Evolutionary conservation across 2,329 filamentous ascomycete genomes (phyloP), one percentile per base, ranked within the genome.

Genomic region (Penicillium sp.): DNA sequence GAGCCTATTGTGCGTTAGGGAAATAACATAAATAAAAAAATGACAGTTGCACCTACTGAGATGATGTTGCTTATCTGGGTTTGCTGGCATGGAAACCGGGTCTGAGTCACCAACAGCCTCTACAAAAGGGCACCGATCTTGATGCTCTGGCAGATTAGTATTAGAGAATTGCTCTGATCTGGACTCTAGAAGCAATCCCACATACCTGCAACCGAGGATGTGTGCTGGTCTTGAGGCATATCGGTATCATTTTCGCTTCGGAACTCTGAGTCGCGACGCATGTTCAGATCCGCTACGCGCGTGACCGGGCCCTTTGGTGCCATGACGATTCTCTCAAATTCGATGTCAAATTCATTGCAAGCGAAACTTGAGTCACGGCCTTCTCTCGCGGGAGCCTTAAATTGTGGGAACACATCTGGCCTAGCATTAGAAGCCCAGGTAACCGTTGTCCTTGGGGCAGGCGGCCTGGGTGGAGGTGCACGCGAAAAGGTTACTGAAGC

Each of bases 261-360:
- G 22, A 48, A 11, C 22, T 10, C 45, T 11, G 4, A 28, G 22
- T 48, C 22, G 22, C 22, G 22, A 48, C 16, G 3, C 3, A 48
- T 14, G 22, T 14, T 11, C 45, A 48, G 22, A 48, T 28, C 45
- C 13, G 45, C 45, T 25, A 28, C 45, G 3, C 43, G 52, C 37
- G n/a, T 37, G 52, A n/a, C 45, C 33, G 22, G 35, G 35, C 35
- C 35, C 28, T 28, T 59, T 45, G 52, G 6, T 13, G 13, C 14
- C 52, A 26, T 55, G 43, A 26, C 37, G 30, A 48, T 48, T 25
- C 52, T 55, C 52, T 51, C 57, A 42, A 59, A 43, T 35, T 59
- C 52, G 45, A 55, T 55, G 52, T 59, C 57, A 42, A 59, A 59
- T 55, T 59, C 57, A 51, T 30, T 59, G 35, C 22, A 11, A 48